Conservation (phyloP, 2,329 filamentous ascomycete species). For the Gaeumannomyces sp. region DNA sequence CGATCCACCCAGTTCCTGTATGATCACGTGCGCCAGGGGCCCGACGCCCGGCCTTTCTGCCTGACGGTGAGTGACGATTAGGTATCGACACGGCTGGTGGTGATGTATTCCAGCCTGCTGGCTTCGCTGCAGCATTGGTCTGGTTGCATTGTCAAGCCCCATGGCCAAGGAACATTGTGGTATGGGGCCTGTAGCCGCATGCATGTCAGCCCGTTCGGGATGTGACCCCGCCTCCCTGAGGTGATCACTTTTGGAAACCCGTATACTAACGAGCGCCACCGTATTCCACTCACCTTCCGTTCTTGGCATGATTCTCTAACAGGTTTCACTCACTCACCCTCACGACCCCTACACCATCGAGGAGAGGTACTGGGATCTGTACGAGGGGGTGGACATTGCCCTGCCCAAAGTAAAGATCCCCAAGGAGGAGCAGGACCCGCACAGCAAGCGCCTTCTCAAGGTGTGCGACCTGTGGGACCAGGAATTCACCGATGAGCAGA, state of each 20-base stretch:
- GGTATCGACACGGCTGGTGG: background rate
- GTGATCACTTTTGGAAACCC: background rate
- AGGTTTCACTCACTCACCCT: slow-evolving; percentile 85
- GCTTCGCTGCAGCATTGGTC: background rate
- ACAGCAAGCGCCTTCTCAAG: slow-evolving; percentile 80
- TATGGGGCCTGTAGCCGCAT: background rate
- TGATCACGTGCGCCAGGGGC: slow-evolving; percentile 78
- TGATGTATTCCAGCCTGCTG: background rate
- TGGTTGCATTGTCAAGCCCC: too few species aligned
- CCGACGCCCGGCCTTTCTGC: slow-evolving; percentile 69
- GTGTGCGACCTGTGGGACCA: slow-evolving; percentile 83
- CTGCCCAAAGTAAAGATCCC: slow-evolving; percentile 73
- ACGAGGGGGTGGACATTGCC: slow-evolving; percentile 82
- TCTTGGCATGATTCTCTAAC: slow-evolving; percentile 6
- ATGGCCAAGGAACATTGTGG: background rate
- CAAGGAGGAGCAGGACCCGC: slow-evolving; percentile 75
- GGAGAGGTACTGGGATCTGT: slow-evolving; percentile 87
- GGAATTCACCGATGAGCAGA: slow-evolving; percentile 76
- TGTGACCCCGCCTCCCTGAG: background rate
- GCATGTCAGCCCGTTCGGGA: background rate
- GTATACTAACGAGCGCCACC: background rate
- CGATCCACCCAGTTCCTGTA: slow-evolving; percentile 85
- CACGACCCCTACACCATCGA: slow-evolving; percentile 95
- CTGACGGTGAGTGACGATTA: slow-evolving; percentile 54
- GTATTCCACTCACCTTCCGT: background rate